Conservation (phyloP, 352 stramenopile genomes). For the Pythium scleroteichum region DNA sequence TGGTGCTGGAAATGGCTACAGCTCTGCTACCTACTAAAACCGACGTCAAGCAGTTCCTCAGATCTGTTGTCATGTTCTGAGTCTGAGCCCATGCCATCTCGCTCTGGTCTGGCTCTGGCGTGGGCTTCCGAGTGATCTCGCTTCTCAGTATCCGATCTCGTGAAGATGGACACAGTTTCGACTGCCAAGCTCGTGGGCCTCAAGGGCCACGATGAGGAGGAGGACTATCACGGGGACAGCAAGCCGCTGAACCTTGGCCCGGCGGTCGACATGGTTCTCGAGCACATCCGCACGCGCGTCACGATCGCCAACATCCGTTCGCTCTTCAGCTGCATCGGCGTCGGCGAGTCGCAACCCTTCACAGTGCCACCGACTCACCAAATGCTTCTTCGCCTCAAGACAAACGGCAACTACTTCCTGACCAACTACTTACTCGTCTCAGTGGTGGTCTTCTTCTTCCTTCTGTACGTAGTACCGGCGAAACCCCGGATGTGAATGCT, state of each 20-base stretch:
- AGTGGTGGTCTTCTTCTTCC: slow-evolving; percentile 58
- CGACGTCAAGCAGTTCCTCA: neutral
- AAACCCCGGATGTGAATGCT: neutral
- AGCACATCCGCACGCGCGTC: slow-evolving; percentile 44
- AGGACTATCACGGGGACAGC: slow-evolving; percentile 9
- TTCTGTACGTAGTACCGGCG: slow-evolving; percentile 36
- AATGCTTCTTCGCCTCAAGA: slow-evolving; percentile 55
- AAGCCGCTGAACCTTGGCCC: slow-evolving; percentile 32
- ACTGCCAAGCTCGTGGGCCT: slow-evolving; percentile 20
- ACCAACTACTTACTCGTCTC: slow-evolving; percentile 75
- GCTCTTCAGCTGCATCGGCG: slow-evolving; percentile 63
- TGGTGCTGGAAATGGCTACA: slow-evolving; percentile 21
- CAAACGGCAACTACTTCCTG: slow-evolving; percentile 72
- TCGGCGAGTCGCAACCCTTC: slow-evolving; percentile 65
- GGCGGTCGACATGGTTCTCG: slow-evolving; percentile 35
- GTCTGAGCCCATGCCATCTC: slow-evolving; percentile 6
- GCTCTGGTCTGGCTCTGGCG: slow-evolving; percentile 16
- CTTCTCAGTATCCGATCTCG: neutral
- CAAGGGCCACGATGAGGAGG: slow-evolving; percentile 24
- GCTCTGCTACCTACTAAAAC: slow-evolving; percentile 1
- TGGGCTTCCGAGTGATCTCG: neutral
- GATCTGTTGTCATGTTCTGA: slow-evolving; percentile 6
- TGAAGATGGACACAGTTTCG: slow-evolving; percentile 21
- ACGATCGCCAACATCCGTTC: slow-evolving; percentile 48
- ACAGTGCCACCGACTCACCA: slow-evolving; percentile 50